These are phyloP conservation scores for Colletotrichum lini DNA, from an alignment of 2,329 filamentous ascomycete species.

Conservation along the genomic window DNA sequence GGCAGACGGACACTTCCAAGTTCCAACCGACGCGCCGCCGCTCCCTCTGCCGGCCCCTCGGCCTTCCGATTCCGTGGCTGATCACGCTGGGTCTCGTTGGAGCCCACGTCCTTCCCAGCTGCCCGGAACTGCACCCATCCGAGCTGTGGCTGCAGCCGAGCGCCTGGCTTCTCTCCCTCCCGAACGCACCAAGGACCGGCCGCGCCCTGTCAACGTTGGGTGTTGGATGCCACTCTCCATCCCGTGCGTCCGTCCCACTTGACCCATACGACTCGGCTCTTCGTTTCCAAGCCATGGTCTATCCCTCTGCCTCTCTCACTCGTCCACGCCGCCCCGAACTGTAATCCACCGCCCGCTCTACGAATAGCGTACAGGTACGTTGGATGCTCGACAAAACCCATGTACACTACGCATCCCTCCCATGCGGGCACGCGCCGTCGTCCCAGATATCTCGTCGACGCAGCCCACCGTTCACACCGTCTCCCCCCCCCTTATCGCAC, in stretches of 20 bases:
- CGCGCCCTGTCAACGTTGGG: constrained; percentile 15
- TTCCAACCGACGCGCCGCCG: constrained; percentile 3
- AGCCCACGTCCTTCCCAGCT: constrained; percentile 30
- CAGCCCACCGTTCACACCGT: constrained; percentile 7
- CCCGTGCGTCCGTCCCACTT: constrained; percentile 24
- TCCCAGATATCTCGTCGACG: constrained; percentile 14
- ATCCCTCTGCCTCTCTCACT: constrained; percentile 18
- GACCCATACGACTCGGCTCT: constrained; percentile 14
- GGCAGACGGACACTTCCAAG: constrained; percentile 7
- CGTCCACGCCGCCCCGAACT: constrained; percentile 6
- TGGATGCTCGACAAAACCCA: constrained; percentile 22
- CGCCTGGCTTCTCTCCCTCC: constrained; percentile 41
- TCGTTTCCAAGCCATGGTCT: constrained; percentile 35
- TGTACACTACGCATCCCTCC: constrained; percentile 26
- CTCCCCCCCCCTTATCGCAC: not conserved
- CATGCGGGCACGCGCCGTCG: constrained; percentile 34
- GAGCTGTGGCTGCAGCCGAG: constrained; percentile 42
- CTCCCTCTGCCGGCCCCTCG: constrained; percentile 31
- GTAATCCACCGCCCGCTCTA: not conserved
- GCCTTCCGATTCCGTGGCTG: constrained; percentile 40
- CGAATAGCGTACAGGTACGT: not conserved
- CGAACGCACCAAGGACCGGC: constrained; percentile 22
- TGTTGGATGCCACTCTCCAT: constrained; percentile 12
- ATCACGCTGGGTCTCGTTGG: constrained; percentile 25
- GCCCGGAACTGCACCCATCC: constrained; percentile 41